A percentile compares a stretch with the other conserved stretches of the same genome.
These are phyloP conservation scores for Aspergillus sp. DNA, from an alignment of 2,329 filamentous ascomycete genomes.

Conservation along the genomic window DNA sequence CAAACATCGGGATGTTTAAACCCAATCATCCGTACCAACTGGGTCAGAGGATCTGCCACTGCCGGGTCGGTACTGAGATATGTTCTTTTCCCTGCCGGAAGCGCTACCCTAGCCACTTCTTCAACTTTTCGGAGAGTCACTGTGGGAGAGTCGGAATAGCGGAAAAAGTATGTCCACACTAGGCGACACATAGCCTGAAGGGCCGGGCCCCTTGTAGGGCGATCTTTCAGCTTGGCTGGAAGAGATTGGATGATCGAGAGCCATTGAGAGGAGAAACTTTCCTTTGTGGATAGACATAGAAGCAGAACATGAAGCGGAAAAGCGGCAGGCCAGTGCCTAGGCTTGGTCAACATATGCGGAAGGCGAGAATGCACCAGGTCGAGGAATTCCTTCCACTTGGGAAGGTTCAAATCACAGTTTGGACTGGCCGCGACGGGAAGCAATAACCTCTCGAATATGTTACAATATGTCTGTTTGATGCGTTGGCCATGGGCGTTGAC, in stretches of 20 bases:
- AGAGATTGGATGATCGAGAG: constrained; percentile 74
- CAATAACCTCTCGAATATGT: constrained; percentile 82
- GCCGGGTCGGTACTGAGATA: constrained; percentile 78
- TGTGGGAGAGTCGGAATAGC: constrained; percentile 69
- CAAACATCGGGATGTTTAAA: constrained; percentile 93
- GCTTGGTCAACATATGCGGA: constrained; percentile 82
- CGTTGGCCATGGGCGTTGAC: constrained; percentile 80
- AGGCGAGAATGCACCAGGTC: constrained; percentile 75
- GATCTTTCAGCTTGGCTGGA: constrained; percentile 81
- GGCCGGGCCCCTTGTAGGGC: constrained; percentile 72
- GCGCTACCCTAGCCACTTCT: constrained; percentile 79
- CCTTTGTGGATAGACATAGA: constrained; percentile 82
- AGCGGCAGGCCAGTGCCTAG: constrained; percentile 84
- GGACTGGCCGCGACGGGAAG: constrained; percentile 83
- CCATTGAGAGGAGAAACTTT: constrained; percentile 85
- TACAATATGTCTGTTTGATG: constrained; percentile 92
- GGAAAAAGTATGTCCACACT: constrained; percentile 92
- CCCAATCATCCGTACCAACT: constrained; percentile 90
- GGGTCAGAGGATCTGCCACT: constrained; percentile 87
- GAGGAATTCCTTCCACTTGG: constrained; percentile 85
- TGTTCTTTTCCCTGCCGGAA: constrained; percentile 77
- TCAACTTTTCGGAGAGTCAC: constrained; percentile 77
- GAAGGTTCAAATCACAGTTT: constrained; percentile 71
- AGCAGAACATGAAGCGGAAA: constrained; percentile 86
- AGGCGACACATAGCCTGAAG: constrained; percentile 87